Evolutionary conservation across 129 eudicot species (phyloP), one percentile per base, ranked within the genome.

Genomic region (Pulicaria dysenterica): DNA sequence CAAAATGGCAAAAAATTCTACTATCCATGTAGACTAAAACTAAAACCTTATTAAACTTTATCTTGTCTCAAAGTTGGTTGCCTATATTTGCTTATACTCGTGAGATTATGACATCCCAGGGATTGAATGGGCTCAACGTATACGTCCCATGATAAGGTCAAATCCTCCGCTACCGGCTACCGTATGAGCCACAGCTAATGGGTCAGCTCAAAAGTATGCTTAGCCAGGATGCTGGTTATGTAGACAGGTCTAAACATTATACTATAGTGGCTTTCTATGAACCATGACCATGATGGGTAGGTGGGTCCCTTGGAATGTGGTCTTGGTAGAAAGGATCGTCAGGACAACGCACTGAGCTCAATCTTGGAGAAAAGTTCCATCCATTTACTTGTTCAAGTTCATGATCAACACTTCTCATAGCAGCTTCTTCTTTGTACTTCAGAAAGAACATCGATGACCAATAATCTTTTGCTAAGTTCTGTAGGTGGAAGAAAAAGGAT

Each of bases 291-390:
- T 48, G 57, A 38, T 14, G 69, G 67, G 36, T 64, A 48, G 84
- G 19, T 4, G 64, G 65, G 48, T 76, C 80, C 59, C 69, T 81
- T 58, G 83, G 14, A 39, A 68, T 75, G 42, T 86, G 87, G 24
- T 91, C 87, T 64, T 88, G 96, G 83, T 86, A 92, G 80, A 91
- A 91, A 67, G 97, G 97, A 61, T 91, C 90, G 49, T 91, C 97
- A 1, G 84, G 81, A 68, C 92, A 86, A 44, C 80, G 95, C 37
- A 91, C 92, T 6, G 87, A 82, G 73, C 97, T 91, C 73, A 91
- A 65, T 49, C 97, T 82, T 57, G 89, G 92, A 57, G 97, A 84
- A 82, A 72, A 84, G 36, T 82, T 80, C 92, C 87, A 85, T 57
- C 82, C 82, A n/a, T 70, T 69, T 47, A 76, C 83, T 57, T 69